Conservation (phyloP, 1,139 yeast genomes). For the Citeromyces hawaiiensis region DNA sequence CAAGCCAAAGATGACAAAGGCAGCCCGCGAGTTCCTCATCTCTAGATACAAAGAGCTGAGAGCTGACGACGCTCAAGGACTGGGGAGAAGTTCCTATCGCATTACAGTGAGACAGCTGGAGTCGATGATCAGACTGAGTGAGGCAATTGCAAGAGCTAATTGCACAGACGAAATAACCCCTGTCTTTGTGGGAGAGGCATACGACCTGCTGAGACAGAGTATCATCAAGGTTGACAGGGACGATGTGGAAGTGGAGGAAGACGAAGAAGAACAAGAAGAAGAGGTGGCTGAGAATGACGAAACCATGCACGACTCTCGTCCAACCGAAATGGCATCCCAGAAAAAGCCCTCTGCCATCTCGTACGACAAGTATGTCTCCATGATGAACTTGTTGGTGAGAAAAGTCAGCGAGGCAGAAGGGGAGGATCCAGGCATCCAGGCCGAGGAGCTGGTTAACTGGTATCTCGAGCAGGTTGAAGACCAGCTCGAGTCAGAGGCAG, state of each 20-base stretch:
- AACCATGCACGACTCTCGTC: constrained; percentile 6
- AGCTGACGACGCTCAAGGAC: constrained; percentile 85
- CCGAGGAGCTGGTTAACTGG: constrained; percentile 57
- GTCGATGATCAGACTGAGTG: constrained; percentile 84
- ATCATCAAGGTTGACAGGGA: constrained; percentile 92
- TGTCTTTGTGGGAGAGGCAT: constrained; percentile 86
- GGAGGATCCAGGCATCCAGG: constrained; percentile 17
- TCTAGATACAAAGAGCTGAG: constrained; percentile 78
- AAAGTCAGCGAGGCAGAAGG: constrained; percentile 48
- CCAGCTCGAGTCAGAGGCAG: constrained; percentile 55
- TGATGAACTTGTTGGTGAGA: constrained; percentile 72
- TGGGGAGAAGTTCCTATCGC: constrained; percentile 78
- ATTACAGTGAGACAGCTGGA: constrained; percentile 96
- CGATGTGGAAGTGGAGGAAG: constrained; percentile 77
- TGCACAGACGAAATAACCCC: constrained; percentile 86
- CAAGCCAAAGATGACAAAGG: constrained; percentile 78
- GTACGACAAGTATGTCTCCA: constrained; percentile 75
- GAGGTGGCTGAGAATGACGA: constrained; percentile 11
- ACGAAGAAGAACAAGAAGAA: constrained; percentile 23
- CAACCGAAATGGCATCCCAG: constrained; percentile 5
- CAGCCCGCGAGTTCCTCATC: constrained; percentile 70
- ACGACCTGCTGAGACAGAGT: constrained; percentile 77
- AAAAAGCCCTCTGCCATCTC: constrained; percentile 31
- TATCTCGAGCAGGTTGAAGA: constrained; percentile 69
- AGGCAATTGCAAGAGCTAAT: constrained; percentile 95